phyloP scores from a whole-genome alignment of 1,139 yeast genomes.

The Ogataea hybrid region DNA sequence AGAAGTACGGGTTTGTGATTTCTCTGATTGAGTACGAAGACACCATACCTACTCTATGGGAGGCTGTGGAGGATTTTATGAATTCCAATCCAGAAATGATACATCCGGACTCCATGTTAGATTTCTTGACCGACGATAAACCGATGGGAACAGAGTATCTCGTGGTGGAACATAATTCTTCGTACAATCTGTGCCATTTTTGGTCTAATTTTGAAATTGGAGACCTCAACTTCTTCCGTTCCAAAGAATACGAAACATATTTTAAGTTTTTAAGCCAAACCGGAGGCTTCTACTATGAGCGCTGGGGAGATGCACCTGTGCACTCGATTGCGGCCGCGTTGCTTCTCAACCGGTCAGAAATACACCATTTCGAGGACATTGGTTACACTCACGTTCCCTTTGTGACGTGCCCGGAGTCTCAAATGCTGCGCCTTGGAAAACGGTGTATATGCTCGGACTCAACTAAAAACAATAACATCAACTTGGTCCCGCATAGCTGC shows the following conservation, averaged over 20 bases:
- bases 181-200: constrained; percentile 89
- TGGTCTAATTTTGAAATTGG: constrained; percentile 96
- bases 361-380: constrained; percentile 88
- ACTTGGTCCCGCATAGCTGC: constrained; percentile 66
- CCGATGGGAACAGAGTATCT: constrained; percentile 36
- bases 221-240: constrained; percentile 73
- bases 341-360: constrained; percentile 61
- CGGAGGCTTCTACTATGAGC: constrained; percentile 87
- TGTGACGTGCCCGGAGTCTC: constrained; percentile 70
- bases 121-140: constrained; percentile 65
- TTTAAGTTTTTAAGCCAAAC: constrained; percentile 66
- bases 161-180: constrained; percentile 37
- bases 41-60: constrained; percentile 86
- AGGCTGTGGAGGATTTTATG: constrained; percentile 65
- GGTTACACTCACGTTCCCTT: constrained; percentile 89
- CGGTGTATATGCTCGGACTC: constrained; percentile 67
- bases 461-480: constrained; percentile 48
- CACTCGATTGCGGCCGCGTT: constrained; percentile 77
- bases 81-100: constrained; percentile 56
- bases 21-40: constrained; percentile 73
- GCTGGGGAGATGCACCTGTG: constrained; percentile 99
- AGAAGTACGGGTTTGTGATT: constrained; percentile 85
- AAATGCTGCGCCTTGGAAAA: constrained; percentile 47
- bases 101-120: constrained; percentile 66
- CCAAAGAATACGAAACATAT: constrained; percentile 64